phyloP scores from a whole-genome alignment of 1,284 basidiomycete species.

The Sporisorium reilianum region DNA sequence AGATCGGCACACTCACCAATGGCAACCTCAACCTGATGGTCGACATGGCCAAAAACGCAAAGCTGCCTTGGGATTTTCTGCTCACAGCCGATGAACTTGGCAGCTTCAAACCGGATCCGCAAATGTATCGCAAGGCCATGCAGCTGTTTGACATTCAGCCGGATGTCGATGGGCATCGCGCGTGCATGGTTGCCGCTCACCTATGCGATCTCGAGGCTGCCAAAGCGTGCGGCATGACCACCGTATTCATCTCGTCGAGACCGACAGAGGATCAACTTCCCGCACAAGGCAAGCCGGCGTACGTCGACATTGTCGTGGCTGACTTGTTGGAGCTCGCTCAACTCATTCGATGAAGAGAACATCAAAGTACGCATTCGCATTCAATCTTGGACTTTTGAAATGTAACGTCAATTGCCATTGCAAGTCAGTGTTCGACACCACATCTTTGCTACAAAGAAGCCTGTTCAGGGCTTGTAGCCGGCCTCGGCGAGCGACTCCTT shows the following conservation, averaged over 20 bases:
- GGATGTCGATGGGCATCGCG: no score
- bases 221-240: slow-evolving; percentile 31
- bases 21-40: no score
- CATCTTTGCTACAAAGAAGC: background rate
- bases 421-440: background rate
- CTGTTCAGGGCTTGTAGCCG: slow-evolving; percentile 67
- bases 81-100: no score
- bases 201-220: slow-evolving; percentile 39
- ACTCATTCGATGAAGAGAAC: slow-evolving; percentile 1
- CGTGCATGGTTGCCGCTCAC: no score
- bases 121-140: no score
- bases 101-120: no score
- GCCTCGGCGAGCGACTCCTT: slow-evolving; percentile 73
- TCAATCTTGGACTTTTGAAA: background rate
- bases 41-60: no score
- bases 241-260: slow-evolving; percentile 37
- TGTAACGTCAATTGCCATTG: background rate
- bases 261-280: slow-evolving; percentile 30
- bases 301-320: slow-evolving; percentile 32
- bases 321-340: slow-evolving; percentile 28
- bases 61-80: no score
- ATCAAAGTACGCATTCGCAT: background rate
- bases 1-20: no score
- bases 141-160: no score
- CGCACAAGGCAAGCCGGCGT: slow-evolving; percentile 26